Evolutionary conservation across 129 eudicot genomes (phyloP), one percentile per base, ranked within the genome.

Genomic region (Silybum marianum): DNA sequence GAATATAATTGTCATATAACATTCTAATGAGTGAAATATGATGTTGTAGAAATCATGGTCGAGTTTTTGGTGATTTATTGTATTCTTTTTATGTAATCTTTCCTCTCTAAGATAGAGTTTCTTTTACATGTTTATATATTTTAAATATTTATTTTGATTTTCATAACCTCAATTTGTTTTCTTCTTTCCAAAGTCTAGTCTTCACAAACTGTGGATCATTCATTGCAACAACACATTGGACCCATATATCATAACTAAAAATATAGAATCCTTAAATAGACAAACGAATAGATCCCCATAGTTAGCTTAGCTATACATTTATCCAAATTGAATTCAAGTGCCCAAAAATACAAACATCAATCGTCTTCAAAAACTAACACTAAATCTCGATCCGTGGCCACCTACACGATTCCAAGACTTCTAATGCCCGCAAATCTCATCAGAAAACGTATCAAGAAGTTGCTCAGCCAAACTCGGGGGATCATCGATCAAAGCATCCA

Each of bases 401-500:
- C 12, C 36, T 11, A 54, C 71, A 60, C 11, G 80, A 21, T 8
- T 18, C 32, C 39, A 19, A 1, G 16, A 24, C 22, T 81, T 81
- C 76, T 70, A 78, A 63, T 76, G 87, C 6, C 90, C 76, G 42
- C 89, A 84, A 54, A 91, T 89, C 83, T 87, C 88, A 44, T 89
- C 97, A 23, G 71, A 69, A 78, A 91, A 91, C 13, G 97, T 81
- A 82, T 91, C 90, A 72, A 91, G 75, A 54, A 91, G 91, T 73
- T 91, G 97, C 82, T 76, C 93, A n/a, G 93, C 93, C 86, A 91
- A 86, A 77, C 93, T 76, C 19, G 84, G 82, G 18, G 89, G 93
- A 70, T 91, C 97, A 78, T 91, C 90, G 30, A 85, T 76, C 73
- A 91, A 80, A 13, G 93, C 79, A 79, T 89, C 91, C 24, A 91